These are phyloP conservation scores for Sordariomycetes sp. DNA, from an alignment of 2,329 filamentous ascomycete species.

Conservation along the genomic window DNA sequence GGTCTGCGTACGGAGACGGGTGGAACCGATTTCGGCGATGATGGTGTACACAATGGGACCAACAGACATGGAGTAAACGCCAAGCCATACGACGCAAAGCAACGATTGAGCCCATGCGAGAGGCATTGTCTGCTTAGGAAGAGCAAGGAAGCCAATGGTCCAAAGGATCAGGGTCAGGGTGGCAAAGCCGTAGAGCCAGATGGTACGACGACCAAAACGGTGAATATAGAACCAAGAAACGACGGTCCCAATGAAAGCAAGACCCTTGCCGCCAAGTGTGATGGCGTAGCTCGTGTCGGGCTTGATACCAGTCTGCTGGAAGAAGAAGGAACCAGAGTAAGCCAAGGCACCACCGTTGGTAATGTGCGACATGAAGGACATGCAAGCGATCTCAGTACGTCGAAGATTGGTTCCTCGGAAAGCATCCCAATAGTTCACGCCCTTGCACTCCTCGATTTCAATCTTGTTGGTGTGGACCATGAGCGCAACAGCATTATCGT, in stretches of 20 bases:
- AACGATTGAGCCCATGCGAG: conserved; percentile 30
- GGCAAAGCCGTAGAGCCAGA: conserved; percentile 30
- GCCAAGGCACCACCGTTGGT: conserved; percentile 28
- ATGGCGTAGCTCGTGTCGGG: conserved; percentile 27
- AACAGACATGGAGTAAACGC: conserved; percentile 11
- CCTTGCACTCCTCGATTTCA: conserved; percentile 28
- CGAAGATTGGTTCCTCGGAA: conserved; percentile 37
- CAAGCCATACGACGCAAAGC: conserved; percentile 33
- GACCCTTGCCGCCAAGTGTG: conserved; percentile 28
- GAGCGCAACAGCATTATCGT: conserved; percentile 26
- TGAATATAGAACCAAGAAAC: conserved; percentile 34
- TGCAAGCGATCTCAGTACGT: conserved; percentile 34
- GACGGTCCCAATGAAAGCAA: conserved; percentile 32
- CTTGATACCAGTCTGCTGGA: conserved; percentile 32
- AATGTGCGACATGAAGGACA: conserved; percentile 31
- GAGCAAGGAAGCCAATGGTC: conserved; percentile 30
- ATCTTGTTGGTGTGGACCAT: conserved; percentile 36
- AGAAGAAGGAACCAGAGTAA: conserved; percentile 36
- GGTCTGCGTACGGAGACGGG: conserved; percentile 30
- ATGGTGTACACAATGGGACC: conserved; percentile 34
- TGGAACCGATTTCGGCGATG: conserved; percentile 31
- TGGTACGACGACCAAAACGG: conserved; percentile 29
- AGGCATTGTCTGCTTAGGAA: conserved; percentile 19
- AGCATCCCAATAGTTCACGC: conserved; percentile 32
- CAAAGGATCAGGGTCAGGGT: conserved; percentile 27